phyloP scores from a whole-genome alignment of 148 eudicot genomes.

The Rheum nobile region DNA sequence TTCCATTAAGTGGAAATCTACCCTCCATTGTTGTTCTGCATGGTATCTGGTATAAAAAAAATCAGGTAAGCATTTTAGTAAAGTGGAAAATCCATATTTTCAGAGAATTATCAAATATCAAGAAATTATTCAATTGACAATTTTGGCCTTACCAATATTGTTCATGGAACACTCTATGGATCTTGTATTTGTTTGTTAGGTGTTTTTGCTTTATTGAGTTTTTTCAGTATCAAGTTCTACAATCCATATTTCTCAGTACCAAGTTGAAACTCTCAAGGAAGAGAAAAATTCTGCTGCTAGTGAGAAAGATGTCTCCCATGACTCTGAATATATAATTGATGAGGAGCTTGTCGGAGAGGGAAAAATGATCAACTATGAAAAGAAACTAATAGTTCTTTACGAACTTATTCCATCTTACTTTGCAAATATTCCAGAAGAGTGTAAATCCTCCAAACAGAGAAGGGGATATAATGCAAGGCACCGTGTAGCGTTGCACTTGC shows the following conservation, averaged over 20 bases:
- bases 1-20: conserved; percentile 59
- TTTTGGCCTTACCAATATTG: conserved; percentile 37
- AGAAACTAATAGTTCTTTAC: conserved; percentile 65
- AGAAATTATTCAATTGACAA: neutral
- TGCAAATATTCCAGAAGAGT: conserved; percentile 44
- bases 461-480: conserved; percentile 92
- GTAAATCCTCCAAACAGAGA: conserved; percentile 34
- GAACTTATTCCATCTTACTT: conserved; percentile 92
- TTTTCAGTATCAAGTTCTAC: too few relatives aligned
- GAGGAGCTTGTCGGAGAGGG: conserved; percentile 59
- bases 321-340: conserved; percentile 24
- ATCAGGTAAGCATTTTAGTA: neutral
- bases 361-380: conserved; percentile 49
- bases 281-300: conserved; percentile 10
- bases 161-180: conserved; percentile 24
- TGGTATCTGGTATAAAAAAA: conserved; percentile 47
- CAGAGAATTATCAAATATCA: neutral
- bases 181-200: too few relatives aligned
- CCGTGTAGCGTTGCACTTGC: conserved; percentile 78
- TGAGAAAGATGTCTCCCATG: conserved; percentile 21
- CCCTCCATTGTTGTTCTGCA: conserved; percentile 55
- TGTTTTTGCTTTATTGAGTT: too few relatives aligned
- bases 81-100: neutral
- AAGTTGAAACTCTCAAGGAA: conserved; percentile 25
- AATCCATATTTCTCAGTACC: too few relatives aligned